A percentile compares a stretch with the other conserved stretches of the same genome.
These are phyloP conservation scores for Drechslerella stenobrocha DNA, from an alignment of 2,329 filamentous ascomycete genomes.

Conservation along the genomic window DNA sequence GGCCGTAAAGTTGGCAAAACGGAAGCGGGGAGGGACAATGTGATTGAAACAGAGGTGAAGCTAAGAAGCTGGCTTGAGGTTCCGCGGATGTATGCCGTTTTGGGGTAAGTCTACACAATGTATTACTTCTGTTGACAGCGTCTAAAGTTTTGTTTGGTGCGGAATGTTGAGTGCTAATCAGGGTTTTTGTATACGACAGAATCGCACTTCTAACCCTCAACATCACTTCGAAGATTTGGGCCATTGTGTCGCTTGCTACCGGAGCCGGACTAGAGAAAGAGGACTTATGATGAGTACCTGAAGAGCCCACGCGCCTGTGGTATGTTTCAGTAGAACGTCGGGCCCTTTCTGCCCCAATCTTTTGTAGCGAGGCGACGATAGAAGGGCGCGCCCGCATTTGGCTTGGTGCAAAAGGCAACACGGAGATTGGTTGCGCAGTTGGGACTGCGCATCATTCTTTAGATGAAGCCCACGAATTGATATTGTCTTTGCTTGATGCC, in stretches of 20 bases:
- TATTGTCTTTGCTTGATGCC: not conserved
- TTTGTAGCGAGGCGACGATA: too few species aligned
- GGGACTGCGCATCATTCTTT: not conserved
- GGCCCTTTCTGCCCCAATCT: too few species aligned
- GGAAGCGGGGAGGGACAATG: slow-evolving; percentile 48
- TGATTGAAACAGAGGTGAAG: slow-evolving; percentile 64
- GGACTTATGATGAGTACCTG: not conserved
- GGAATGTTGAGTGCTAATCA: slow-evolving; percentile 28
- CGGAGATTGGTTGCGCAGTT: not conserved
- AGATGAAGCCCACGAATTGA: not conserved
- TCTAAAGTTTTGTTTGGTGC: too few species aligned
- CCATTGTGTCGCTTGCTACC: slow-evolving; percentile 23
- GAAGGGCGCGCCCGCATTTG: too few species aligned
- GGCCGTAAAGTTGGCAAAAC: slow-evolving; percentile 54
- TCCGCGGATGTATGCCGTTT: slow-evolving; percentile 61
- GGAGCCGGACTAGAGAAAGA: not conserved
- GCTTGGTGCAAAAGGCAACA: too few species aligned
- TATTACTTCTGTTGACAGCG: not conserved
- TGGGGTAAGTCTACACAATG: slow-evolving; percentile 54
- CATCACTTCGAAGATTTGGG: slow-evolving; percentile 42
- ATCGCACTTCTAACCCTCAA: slow-evolving; percentile 41
- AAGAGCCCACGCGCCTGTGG: too few species aligned
- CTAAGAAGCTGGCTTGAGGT: slow-evolving; percentile 63
- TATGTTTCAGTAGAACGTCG: too few species aligned
- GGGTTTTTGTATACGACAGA: slow-evolving; percentile 28